Conservation (phyloP, 352 stramenopile species). For the Globisporangium cederbergense region DNA sequence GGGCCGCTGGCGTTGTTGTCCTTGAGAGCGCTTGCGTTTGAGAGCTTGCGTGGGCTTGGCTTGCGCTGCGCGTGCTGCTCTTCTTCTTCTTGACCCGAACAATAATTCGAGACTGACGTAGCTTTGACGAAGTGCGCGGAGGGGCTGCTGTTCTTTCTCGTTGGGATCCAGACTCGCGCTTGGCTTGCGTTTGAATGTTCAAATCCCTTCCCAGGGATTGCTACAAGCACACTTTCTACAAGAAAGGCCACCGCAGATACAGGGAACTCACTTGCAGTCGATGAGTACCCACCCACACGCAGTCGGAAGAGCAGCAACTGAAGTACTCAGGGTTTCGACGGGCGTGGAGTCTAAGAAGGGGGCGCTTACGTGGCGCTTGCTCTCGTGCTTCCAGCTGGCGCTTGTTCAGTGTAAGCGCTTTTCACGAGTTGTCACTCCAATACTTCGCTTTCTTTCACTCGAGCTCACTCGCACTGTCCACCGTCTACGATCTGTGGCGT, state of each 20-base stretch:
- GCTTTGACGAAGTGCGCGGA: not conserved
- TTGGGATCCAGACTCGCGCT: not conserved
- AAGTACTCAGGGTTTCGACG: not conserved
- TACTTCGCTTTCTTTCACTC: not conserved
- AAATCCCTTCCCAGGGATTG: not conserved
- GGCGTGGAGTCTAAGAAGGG: not conserved
- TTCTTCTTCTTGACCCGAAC: not conserved
- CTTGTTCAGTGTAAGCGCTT: not conserved
- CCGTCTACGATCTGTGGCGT: not conserved
- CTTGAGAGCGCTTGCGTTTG: not conserved
- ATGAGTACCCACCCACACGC: too few relatives aligned
- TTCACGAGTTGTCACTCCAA: not conserved
- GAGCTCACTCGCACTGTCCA: not conserved
- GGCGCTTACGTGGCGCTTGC: not conserved
- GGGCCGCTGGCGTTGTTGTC: not conserved
- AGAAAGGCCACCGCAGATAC: constrained; percentile 1
- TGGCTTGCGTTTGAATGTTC: not conserved
- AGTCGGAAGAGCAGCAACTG: too few relatives aligned
- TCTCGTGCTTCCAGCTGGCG: not conserved
- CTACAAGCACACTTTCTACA: not conserved
- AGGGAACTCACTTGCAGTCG: not conserved
- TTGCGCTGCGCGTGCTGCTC: not conserved
- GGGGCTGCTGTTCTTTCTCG: not conserved
- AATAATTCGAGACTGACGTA: constrained; percentile 4
- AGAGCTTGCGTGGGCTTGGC: not conserved